Percentiles rank a stretch among this genome's conserved stretches.
phyloP scores from a whole-genome alignment of 1,284 basidiomycete species.

The Moesziomyces globuligerus region DNA sequence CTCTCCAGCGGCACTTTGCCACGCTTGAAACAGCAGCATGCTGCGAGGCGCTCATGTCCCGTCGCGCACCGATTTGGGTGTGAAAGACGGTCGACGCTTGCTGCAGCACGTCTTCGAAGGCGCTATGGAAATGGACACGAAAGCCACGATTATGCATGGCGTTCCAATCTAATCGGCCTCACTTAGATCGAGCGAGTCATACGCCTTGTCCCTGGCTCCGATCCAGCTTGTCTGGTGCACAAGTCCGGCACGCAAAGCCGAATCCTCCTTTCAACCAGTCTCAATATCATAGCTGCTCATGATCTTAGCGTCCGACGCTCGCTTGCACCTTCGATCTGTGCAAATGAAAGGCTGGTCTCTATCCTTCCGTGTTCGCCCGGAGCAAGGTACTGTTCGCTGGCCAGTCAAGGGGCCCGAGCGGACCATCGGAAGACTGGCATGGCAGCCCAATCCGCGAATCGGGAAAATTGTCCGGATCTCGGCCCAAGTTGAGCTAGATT shows the following conservation, averaged over 20 bases:
- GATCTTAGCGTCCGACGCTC: too few species aligned
- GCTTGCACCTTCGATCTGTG: neutral
- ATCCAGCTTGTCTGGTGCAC: neutral
- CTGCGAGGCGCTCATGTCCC: too few species aligned
- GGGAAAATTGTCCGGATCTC: neutral
- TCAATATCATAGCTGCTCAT: too few species aligned
- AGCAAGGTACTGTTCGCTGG: too few species aligned
- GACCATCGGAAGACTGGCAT: too few species aligned
- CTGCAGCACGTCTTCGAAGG: too few species aligned
- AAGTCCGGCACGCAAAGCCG: neutral
- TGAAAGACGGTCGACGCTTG: neutral
- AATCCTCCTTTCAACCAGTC: too few species aligned
- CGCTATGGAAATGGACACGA: neutral
- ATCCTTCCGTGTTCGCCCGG: neutral
- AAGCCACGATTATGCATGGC: neutral
- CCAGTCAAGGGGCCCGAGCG: too few species aligned
- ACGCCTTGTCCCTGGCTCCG: neutral
- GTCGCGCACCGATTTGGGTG: too few species aligned
- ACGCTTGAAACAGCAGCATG: too few species aligned
- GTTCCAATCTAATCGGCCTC: slow-evolving; percentile 17
- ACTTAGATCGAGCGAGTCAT: slow-evolving; percentile 21
- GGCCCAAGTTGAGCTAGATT: neutral
- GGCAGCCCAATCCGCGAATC: neutral
- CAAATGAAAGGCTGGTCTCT: neutral
- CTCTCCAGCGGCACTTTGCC: neutral